Percentiles rank a stretch among this genome's conserved stretches.
phyloP scores from a whole-genome alignment of 1,284 basidiomycete genomes.

The Microstroma glucosiphilum region DNA sequence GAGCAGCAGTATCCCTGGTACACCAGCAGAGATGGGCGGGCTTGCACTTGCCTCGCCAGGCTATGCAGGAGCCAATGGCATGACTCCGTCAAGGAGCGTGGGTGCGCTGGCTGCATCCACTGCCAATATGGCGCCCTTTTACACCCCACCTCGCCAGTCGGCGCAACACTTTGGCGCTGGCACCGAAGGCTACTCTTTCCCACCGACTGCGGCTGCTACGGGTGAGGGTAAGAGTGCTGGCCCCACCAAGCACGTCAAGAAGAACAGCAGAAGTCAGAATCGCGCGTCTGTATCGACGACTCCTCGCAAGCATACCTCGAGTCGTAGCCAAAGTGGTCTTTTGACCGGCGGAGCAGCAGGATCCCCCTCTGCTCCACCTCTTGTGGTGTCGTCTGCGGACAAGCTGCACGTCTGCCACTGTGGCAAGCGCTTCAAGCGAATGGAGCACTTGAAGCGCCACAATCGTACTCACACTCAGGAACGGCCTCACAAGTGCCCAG shows the following conservation, averaged over 20 bases:
- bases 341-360: neutral
- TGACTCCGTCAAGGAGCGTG: neutral
- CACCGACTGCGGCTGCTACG: no score
- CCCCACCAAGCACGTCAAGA: no score
- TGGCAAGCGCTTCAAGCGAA: constrained; percentile 48
- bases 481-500: constrained; percentile 45
- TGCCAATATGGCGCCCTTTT: no score
- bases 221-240: no score
- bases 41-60: neutral
- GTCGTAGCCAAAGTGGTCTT: neutral
- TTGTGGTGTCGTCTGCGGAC: constrained; percentile 47
- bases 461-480: constrained; percentile 49
- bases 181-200: no score
- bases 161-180: no score
- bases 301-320: neutral
- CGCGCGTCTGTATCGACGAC: neutral
- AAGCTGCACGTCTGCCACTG: constrained; percentile 49
- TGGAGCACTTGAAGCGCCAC: constrained; percentile 51
- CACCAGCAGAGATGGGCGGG: neutral
- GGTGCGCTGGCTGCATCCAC: neutral
- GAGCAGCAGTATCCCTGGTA: constrained; percentile 3
- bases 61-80: constrained; percentile 2
- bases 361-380: constrained; percentile 27
- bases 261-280: neutral
- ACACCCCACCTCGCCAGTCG: no score